Conservation (phyloP, 2,329 filamentous ascomycete species). For the Venturia carpophila region DNA sequence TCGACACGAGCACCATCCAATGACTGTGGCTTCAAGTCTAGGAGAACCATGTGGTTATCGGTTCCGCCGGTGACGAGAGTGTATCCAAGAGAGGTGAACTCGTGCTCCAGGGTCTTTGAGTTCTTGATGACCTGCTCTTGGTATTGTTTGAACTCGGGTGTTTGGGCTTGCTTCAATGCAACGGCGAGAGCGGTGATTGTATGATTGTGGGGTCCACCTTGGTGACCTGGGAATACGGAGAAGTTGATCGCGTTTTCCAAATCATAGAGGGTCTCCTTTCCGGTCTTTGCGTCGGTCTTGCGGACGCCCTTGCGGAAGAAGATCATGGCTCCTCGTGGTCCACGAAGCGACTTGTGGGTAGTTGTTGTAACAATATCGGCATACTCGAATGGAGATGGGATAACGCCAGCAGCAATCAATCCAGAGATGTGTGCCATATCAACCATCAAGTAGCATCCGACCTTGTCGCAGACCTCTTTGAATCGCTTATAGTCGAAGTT, state of each 20-base stretch:
- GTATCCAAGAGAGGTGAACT: conserved; percentile 59
- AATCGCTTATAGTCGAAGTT: conserved; percentile 92
- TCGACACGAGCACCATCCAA: conserved; percentile 88
- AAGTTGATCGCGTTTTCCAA: conserved; percentile 90
- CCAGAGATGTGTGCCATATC: conserved; percentile 98
- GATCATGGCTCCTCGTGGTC: conserved; percentile 93
- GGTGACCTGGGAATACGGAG: conserved; percentile 96
- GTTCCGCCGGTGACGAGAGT: conserved; percentile 89
- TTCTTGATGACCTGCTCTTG: conserved; percentile 86
- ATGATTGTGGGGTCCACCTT: conserved; percentile 97
- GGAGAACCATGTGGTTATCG: conserved; percentile 91
- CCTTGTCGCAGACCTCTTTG: conserved; percentile 82
- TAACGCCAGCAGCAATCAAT: conserved; percentile 81
- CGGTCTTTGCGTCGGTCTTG: conserved; percentile 73
- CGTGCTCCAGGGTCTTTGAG: conserved; percentile 78
- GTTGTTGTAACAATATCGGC: conserved; percentile 96
- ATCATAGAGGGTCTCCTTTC: conserved; percentile 78
- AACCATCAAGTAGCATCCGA: conserved; percentile 83
- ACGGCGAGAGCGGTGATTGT: conserved; percentile 95
- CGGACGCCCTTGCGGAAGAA: conserved; percentile 94
- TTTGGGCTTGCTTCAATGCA: conserved; percentile 86
- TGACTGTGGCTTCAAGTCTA: conserved; percentile 80
- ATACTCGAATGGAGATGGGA: conserved; percentile 80
- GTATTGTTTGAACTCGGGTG: conserved; percentile 84
- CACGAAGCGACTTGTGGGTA: conserved; percentile 93